phyloP scores from a whole-genome alignment of 495 filamentous ascomycete species.

The Cenococcum geophilum region DNA sequence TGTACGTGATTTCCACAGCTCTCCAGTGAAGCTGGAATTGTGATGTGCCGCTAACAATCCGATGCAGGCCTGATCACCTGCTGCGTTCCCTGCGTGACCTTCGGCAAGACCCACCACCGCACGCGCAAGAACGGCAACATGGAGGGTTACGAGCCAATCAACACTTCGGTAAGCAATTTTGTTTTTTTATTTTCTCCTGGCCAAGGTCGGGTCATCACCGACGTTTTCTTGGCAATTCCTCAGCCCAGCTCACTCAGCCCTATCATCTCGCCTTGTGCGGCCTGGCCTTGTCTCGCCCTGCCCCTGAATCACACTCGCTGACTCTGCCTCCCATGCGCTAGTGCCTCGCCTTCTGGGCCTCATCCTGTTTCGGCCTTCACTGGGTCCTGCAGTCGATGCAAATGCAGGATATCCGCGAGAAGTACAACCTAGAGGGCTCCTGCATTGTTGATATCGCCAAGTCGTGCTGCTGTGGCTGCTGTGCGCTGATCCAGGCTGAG shows the following conservation, averaged over 20 bases:
- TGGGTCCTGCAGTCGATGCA: slow-evolving; percentile 42
- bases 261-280: not conserved
- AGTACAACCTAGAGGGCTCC: slow-evolving; percentile 42
- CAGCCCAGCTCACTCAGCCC: no score
- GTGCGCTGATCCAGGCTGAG: slow-evolving; percentile 32
- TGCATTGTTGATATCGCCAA: slow-evolving; percentile 38
- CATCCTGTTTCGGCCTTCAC: slow-evolving; percentile 34
- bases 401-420: slow-evolving; percentile 41
- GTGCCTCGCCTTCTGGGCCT: slow-evolving; percentile 38
- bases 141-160: slow-evolving; percentile 42
- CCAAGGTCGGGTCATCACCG: not conserved
- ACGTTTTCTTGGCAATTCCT: not conserved
- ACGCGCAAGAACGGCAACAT: slow-evolving; percentile 39
- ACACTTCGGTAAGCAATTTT: slow-evolving; percentile 40
- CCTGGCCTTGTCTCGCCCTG: not conserved
- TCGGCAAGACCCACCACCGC: slow-evolving; percentile 45
- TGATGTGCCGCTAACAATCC: not conserved
- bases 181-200: not conserved
- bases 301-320: not conserved
- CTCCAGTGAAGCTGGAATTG: not conserved
- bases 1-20: slow-evolving; percentile 9
- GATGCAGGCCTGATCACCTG: slow-evolving; percentile 36
- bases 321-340: slow-evolving; percentile 11
- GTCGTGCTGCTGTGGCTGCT: slow-evolving; percentile 43
- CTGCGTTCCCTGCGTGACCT: slow-evolving; percentile 43